A percentile compares a stretch with the other conserved stretches of the same genome.
Conservation (phyloP, 1,139 yeast genomes). For the Debaryomyces robertsiae region DNA sequence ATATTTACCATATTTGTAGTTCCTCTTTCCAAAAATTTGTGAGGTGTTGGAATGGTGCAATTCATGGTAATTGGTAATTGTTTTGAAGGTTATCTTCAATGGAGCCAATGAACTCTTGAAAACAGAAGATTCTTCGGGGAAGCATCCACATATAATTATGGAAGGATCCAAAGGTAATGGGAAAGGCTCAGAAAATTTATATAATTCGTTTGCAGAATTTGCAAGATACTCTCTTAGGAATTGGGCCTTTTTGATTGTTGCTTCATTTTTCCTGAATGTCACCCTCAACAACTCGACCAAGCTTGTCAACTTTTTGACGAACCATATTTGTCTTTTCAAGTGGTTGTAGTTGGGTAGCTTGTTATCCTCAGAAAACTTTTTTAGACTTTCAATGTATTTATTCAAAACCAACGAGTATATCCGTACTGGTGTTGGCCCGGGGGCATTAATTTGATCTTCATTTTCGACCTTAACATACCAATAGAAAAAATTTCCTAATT, state of each 20-base stretch:
- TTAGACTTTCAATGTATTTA: conserved; percentile 42
- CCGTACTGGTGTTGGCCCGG: conserved; percentile 16
- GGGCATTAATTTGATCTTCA: conserved; percentile 56
- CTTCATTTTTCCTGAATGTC: conserved; percentile 46
- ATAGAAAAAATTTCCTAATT: conserved; percentile 79
- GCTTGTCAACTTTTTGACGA: conserved; percentile 44
- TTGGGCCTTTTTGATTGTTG: conserved; percentile 46
- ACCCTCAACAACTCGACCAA: conserved; percentile 44
- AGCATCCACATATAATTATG: conserved; percentile 67
- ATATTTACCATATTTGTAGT: conserved; percentile 54
- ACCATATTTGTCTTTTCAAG: conserved; percentile 48
- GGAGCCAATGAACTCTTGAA: conserved; percentile 92
- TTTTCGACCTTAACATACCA: conserved; percentile 93
- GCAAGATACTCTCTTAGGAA: conserved; percentile 45
- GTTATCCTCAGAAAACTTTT: conserved; percentile 30
- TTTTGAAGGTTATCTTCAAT: conserved; percentile 74
- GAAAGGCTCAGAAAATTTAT: conserved; percentile 52
- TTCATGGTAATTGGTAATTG: conserved; percentile 34
- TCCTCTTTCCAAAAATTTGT: conserved; percentile 39
- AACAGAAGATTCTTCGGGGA: conserved; percentile 80
- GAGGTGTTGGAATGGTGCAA: conserved; percentile 21
- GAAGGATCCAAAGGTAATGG: conserved; percentile 76
- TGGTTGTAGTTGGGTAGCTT: conserved; percentile 41
- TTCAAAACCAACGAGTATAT: conserved; percentile 43
- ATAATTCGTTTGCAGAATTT: conserved; percentile 42